Percentiles rank a stretch among this genome's conserved stretches.
phyloP scores from a whole-genome alignment of 305 asterid species.

The Fraxinus angustifolia region DNA sequence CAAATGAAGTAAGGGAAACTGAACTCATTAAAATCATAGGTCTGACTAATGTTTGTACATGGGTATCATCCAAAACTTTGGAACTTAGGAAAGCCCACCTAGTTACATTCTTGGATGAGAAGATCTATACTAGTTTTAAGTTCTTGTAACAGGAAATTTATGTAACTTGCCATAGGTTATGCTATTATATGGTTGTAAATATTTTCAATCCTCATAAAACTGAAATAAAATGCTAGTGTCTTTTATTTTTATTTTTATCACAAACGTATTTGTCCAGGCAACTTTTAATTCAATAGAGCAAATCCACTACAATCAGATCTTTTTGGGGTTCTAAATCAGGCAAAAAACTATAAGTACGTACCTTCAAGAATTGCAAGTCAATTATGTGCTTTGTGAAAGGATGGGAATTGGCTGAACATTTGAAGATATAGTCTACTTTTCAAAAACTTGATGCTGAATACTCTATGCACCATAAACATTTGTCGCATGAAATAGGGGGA shows the following conservation, averaged over 20 bases:
- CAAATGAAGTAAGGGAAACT: background rate
- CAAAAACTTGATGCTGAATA: background rate
- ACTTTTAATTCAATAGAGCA: background rate
- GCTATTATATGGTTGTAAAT: background rate
- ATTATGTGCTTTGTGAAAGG: background rate
- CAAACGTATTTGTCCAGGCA: background rate
- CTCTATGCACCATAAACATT: background rate
- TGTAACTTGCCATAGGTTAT: background rate
- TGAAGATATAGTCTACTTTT: background rate
- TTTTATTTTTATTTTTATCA: background rate
- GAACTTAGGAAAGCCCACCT: background rate
- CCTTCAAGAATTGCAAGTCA: background rate
- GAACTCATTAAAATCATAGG: background rate
- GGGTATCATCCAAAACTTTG: background rate
- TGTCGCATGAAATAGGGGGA: background rate
- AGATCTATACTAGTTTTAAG: background rate
- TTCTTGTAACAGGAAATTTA: background rate
- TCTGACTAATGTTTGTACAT: background rate
- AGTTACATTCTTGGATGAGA: background rate
- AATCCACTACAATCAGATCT: background rate
- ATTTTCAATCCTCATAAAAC: background rate
- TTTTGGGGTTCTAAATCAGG: background rate
- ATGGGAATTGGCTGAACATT: background rate
- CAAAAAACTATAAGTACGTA: background rate
- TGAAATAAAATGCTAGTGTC: background rate